Evolutionary conservation across 331 rosid species (phyloP).

Genomic region (Spiraea crenata): DNA sequence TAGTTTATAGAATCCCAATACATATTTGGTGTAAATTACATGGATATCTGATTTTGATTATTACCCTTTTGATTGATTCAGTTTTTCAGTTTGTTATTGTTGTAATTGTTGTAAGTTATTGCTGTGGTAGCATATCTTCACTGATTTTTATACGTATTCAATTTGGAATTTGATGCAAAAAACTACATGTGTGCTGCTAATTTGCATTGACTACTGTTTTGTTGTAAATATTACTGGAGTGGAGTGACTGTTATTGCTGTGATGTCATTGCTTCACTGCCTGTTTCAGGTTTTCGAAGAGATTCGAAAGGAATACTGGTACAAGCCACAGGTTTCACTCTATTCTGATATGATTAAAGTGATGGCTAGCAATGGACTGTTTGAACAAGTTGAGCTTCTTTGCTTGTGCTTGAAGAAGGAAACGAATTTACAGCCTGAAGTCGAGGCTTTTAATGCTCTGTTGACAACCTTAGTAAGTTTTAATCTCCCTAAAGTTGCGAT

Average conservation of each 20-base stretch:
- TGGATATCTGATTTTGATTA: background rate
- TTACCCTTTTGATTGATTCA: background rate
- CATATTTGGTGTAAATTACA: background rate
- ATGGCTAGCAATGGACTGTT: slow-evolving; percentile 39
- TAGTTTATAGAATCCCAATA: background rate
- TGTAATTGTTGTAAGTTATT: background rate
- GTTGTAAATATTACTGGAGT: too few relatives aligned
- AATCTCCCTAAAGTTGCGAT: slow-evolving; percentile 27
- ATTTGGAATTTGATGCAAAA: too few relatives aligned
- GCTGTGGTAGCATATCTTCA: too few relatives aligned
- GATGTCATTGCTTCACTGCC: slow-evolving; percentile 5
- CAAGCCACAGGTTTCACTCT: slow-evolving; percentile 44
- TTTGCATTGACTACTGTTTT: too few relatives aligned
- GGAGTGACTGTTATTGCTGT: background rate
- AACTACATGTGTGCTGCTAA: too few relatives aligned
- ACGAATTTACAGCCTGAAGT: slow-evolving; percentile 30
- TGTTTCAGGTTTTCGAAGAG: slow-evolving; percentile 41
- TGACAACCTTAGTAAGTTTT: slow-evolving; percentile 26
- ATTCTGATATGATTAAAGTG: slow-evolving; percentile 38
- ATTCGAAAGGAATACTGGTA: slow-evolving; percentile 47
- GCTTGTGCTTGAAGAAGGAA: slow-evolving; percentile 36
- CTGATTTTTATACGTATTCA: too few relatives aligned
- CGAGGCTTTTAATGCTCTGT: slow-evolving; percentile 44
- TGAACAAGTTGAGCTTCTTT: slow-evolving; percentile 33
- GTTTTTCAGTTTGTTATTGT: slow-evolving; percentile 6